A percentile compares a stretch with the other conserved stretches of the same genome.
These are phyloP conservation scores for Eremochloa ophiuroides DNA, from an alignment of 176 grass and related monocot species.

Conservation along the genomic window DNA sequence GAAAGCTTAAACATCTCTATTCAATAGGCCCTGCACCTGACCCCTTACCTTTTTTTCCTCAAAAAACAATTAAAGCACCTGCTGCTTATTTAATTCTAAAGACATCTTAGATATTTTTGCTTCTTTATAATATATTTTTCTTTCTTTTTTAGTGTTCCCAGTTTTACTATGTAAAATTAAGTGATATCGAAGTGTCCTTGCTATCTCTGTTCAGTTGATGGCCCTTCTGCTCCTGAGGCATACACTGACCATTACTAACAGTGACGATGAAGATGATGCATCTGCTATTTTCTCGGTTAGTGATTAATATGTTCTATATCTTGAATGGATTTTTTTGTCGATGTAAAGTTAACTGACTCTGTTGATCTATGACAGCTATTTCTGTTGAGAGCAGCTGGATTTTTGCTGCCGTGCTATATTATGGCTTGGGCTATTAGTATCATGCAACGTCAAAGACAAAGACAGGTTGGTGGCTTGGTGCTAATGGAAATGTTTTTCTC, in stretches of 20 bases:
- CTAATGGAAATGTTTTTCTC: conserved; percentile 7
- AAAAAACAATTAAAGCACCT: not conserved
- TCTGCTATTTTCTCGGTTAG: conserved; percentile 81
- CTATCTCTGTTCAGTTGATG: conserved; percentile 66
- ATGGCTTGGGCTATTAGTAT: conserved; percentile 97
- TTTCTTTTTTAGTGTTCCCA: not conserved
- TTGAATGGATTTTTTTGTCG: not conserved
- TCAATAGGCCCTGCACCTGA: not conserved
- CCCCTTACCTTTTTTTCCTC: conserved; percentile 1
- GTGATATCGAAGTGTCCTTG: not conserved
- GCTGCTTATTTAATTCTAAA: not conserved
- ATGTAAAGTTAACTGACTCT: conserved; percentile 9
- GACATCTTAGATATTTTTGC: not conserved
- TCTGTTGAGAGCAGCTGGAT: conserved; percentile 92
- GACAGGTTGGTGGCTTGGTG: conserved; percentile 65
- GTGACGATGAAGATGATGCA: conserved; percentile 76
- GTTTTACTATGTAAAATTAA: not conserved
- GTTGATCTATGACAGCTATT: conserved; percentile 53
- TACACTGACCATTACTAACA: conserved; percentile 61
- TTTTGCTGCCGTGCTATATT: conserved; percentile 91
- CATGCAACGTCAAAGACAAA: conserved; percentile 83
- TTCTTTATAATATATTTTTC: conserved; percentile 7
- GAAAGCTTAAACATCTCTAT: not conserved
- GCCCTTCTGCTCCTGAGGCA: conserved; percentile 95
- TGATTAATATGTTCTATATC: not conserved